Percentiles rank a stretch among this genome's conserved stretches.
Evolutionary conservation across 1,284 basidiomycete genomes (phyloP).

Genomic region (Fistulinella cinereoalba): DNA sequence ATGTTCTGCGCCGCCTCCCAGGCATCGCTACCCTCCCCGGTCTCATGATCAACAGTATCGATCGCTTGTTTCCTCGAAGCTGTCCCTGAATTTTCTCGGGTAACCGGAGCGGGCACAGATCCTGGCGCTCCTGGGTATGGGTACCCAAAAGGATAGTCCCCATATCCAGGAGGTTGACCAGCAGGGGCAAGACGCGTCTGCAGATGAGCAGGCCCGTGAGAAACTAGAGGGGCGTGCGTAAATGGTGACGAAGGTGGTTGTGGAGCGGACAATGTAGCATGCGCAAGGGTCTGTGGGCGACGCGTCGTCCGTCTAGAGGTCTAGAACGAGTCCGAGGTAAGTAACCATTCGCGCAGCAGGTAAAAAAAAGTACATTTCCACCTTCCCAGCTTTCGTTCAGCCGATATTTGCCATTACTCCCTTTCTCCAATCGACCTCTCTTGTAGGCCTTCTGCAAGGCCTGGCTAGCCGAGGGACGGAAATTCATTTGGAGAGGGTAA

Average conservation of each 20-base stretch:
- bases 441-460: slow-evolving; percentile 80
- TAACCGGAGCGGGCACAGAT: slow-evolving; percentile 1
- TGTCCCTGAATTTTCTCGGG: slow-evolving; percentile 2
- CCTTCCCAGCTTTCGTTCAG: slow-evolving; percentile 74
- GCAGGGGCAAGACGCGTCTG: slow-evolving; percentile 33
- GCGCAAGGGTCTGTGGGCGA: slow-evolving; percentile 58
- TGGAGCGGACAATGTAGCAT: slow-evolving; percentile 36
- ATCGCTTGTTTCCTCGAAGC: slow-evolving; percentile 13
- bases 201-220: slow-evolving; percentile 31
- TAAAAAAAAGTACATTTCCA: slow-evolving; percentile 56
- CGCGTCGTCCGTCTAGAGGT: slow-evolving; percentile 64
- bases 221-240: slow-evolving; percentile 52
- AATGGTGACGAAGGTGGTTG: slow-evolving; percentile 51
- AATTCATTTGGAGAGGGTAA: slow-evolving; percentile 83
- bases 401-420: slow-evolving; percentile 63
- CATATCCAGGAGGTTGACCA: slow-evolving; percentile 31
- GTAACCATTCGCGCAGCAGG: slow-evolving; percentile 1
- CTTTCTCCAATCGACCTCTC: slow-evolving; percentile 72
- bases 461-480: slow-evolving; percentile 79
- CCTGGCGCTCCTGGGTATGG: slow-evolving; percentile 17
- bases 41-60: slow-evolving; percentile 33
- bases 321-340: slow-evolving; percentile 35
- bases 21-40: slow-evolving; percentile 50
- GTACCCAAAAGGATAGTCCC: slow-evolving; percentile 26
- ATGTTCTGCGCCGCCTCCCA: slow-evolving; percentile 77